Conservation (phyloP, 148 eudicot species). For the Heliamphora exappendiculata region DNA sequence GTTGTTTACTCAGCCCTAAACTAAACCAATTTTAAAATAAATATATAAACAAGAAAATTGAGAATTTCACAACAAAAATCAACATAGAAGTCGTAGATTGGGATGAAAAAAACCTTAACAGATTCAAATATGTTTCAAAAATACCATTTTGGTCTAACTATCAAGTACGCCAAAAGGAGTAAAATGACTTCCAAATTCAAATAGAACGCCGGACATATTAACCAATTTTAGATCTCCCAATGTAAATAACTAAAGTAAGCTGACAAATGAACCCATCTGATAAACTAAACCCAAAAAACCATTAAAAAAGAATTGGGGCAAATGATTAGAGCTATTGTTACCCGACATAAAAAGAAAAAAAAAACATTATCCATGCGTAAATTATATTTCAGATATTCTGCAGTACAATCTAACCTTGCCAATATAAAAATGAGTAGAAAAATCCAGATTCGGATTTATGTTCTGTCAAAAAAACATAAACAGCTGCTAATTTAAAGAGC, state of each 20-base stretch:
- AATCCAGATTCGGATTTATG: background rate
- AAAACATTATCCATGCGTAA: background rate
- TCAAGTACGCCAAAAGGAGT: background rate
- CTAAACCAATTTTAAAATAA: no score
- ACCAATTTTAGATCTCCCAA: background rate
- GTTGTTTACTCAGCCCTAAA: background rate
- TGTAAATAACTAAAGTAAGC: background rate
- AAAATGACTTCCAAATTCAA: background rate
- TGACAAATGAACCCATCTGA: background rate
- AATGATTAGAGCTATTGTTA: background rate
- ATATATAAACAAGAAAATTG: no score
- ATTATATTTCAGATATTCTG: background rate
- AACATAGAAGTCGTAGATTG: background rate
- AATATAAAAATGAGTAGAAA: background rate
- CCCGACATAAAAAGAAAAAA: background rate
- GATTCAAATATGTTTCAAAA: background rate
- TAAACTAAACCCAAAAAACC: background rate
- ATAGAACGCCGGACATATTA: background rate
- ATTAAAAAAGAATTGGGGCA: background rate
- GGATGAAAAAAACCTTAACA: background rate
- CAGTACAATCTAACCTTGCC: background rate
- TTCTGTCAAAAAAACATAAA: background rate
- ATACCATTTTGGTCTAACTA: background rate
- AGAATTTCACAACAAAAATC: no score
- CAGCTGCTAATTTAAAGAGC: background rate